phyloP scores from a whole-genome alignment of 1,284 basidiomycete genomes.

The Volvariella volvacea region DNA sequence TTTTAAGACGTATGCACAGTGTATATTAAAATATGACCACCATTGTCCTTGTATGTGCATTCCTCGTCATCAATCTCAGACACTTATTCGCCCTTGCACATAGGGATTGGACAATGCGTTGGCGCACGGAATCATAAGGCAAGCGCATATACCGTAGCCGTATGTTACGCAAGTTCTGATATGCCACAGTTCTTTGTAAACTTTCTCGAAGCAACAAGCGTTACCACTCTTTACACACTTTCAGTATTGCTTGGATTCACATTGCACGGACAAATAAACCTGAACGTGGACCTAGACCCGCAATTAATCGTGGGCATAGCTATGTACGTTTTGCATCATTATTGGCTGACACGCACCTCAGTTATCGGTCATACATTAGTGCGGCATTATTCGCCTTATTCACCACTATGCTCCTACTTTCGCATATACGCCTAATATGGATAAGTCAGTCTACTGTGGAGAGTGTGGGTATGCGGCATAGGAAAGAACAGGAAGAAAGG shows the following conservation, averaged over 20 bases:
- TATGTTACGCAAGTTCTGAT: no score
- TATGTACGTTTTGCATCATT: slow-evolving; percentile 33
- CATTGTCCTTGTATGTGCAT: slow-evolving; percentile 60
- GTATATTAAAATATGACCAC: slow-evolving; percentile 71
- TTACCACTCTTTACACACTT: slow-evolving; percentile 57
- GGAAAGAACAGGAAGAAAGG: slow-evolving; percentile 57
- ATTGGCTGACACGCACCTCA: background rate
- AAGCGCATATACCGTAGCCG: slow-evolving; percentile 4
- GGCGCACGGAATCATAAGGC: slow-evolving; percentile 77
- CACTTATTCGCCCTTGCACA: no score
- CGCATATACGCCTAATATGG: slow-evolving; percentile 60
- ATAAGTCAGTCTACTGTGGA: slow-evolving; percentile 78
- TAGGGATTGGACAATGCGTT: slow-evolving; percentile 82
- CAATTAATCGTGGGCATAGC: slow-evolving; percentile 62
- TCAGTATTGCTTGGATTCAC: slow-evolving; percentile 46
- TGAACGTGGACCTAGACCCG: slow-evolving; percentile 38
- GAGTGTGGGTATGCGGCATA: slow-evolving; percentile 45
- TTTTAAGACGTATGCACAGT: slow-evolving; percentile 28
- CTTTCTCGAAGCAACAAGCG: slow-evolving; percentile 54
- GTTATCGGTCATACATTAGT: slow-evolving; percentile 19
- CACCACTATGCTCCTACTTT: slow-evolving; percentile 45
- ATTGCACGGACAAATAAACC: slow-evolving; percentile 21
- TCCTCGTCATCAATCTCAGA: no score
- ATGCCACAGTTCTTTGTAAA: slow-evolving; percentile 58
- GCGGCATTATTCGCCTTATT: slow-evolving; percentile 69